These are phyloP conservation scores for Thelephora ganbajun DNA, from an alignment of 768 basidiomycete genomes.

Conservation along the genomic window DNA sequence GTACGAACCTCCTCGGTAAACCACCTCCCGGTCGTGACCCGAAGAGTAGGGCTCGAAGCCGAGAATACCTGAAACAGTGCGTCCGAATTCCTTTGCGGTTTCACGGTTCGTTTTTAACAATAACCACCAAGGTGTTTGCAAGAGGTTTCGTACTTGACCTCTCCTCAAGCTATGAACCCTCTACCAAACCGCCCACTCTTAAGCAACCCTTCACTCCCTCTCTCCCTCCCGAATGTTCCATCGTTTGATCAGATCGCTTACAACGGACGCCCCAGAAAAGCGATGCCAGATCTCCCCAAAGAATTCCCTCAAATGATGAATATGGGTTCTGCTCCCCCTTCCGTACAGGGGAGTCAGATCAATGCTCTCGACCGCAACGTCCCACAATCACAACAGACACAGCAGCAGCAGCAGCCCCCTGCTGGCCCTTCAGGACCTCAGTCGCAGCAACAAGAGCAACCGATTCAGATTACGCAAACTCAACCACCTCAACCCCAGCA, in stretches of 20 bases:
- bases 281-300: conserved; percentile 61
- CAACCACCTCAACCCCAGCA: conserved; percentile 11
- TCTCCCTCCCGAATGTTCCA: conserved; percentile 57
- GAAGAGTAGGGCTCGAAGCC: conserved; percentile 86
- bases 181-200: conserved; percentile 75
- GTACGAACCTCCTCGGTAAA: conserved; percentile 34
- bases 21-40: conserved; percentile 79
- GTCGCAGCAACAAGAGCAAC: conserved; percentile 5
- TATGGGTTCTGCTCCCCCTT: conserved; percentile 36
- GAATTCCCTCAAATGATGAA: conserved; percentile 43
- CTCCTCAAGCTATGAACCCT: conserved; percentile 94
- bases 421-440: conserved; percentile 10
- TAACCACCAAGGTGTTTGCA: conserved; percentile 70
- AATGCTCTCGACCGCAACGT: conserved; percentile 39
- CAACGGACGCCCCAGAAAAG: conserved; percentile 71
- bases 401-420: conserved; percentile 20
- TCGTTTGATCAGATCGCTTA: conserved; percentile 62
- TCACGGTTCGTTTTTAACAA: conserved; percentile 5
- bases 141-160: conserved; percentile 95
- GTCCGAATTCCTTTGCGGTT: conserved; percentile 16
- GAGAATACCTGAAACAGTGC: conserved; percentile 95
- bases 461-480: conserved; percentile 11
- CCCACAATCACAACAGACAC: conserved; percentile 25
- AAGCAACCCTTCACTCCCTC: conserved; percentile 47
- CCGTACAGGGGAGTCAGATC: conserved; percentile 29